A percentile compares a stretch with the other conserved stretches of the same genome.
phyloP scores from a whole-genome alignment of 768 basidiomycete species.

The Mycena haematopus region DNA sequence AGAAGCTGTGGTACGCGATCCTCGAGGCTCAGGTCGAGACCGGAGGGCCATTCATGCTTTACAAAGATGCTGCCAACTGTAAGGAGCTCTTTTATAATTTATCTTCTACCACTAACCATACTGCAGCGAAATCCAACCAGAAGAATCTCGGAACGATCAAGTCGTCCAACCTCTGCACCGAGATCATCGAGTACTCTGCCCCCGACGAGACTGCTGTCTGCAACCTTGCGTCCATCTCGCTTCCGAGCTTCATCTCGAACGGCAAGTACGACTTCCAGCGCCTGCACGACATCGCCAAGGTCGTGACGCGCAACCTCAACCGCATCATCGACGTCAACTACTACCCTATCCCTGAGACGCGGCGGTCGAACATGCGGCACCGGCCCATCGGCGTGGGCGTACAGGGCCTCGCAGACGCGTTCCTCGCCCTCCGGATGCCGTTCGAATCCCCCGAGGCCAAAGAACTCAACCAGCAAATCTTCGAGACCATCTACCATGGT shows the following conservation, averaged over 20 bases:
- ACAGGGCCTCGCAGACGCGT: conserved; percentile 96
- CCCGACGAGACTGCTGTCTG: conserved; percentile 98
- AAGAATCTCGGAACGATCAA: conserved; percentile 99
- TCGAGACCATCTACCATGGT: conserved; percentile 98
- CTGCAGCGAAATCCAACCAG: conserved; percentile 93
- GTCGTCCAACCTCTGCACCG: conserved; percentile 98
- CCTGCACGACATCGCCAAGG: conserved; percentile 92
- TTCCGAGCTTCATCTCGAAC: conserved; percentile 87
- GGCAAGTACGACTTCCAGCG: conserved; percentile 93
- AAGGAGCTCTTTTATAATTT: conserved; percentile 34
- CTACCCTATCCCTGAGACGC: conserved; percentile 93
- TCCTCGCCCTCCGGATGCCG: conserved; percentile 96
- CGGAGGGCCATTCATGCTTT: conserved; percentile 98
- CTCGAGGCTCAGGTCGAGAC: conserved; percentile 98
- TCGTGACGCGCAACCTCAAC: conserved; percentile 93
- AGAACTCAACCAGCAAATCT: conserved; percentile 92
- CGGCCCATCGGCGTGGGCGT: conserved; percentile 98
- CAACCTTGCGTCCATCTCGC: conserved; percentile 96
- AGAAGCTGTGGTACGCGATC: conserved; percentile 98
- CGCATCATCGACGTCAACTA: conserved; percentile 94
- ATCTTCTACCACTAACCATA: conserved; percentile 3
- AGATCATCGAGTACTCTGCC: conserved; percentile 97
- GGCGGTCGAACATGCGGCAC: conserved; percentile 93
- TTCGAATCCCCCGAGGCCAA: conserved; percentile 91
- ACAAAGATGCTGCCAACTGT: conserved; percentile 97